phyloP scores from a whole-genome alignment of 139 green algal genomes.

The Picochlorum sp. region DNA sequence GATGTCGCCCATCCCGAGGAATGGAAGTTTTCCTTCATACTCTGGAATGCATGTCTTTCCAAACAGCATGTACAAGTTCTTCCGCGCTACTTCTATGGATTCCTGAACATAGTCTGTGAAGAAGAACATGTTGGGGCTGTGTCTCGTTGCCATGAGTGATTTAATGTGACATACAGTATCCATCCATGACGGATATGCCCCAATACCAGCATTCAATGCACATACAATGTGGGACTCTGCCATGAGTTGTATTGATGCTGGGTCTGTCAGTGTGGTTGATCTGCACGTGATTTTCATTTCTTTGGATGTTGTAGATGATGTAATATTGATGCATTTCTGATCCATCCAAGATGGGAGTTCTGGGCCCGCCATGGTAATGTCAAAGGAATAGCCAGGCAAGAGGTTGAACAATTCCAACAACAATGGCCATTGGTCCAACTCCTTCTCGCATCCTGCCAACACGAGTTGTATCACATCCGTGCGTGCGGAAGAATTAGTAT shows the following conservation, averaged over 20 bases:
- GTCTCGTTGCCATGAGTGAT: neutral
- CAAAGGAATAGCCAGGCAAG: neutral
- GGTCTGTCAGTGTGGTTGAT: too few relatives aligned
- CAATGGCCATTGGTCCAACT: neutral
- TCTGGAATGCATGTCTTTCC: neutral
- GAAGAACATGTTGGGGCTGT: neutral
- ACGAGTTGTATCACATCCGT: neutral
- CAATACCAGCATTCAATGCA: neutral
- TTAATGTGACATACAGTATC: neutral
- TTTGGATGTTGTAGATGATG: too few relatives aligned
- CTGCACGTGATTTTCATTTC: too few relatives aligned
- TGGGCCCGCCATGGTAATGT: neutral
- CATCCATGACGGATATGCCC: conserved; percentile 1
- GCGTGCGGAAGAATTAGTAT: too few relatives aligned
- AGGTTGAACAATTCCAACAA: neutral
- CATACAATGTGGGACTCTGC: neutral
- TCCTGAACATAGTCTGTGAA: conserved; percentile 4
- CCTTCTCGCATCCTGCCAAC: neutral
- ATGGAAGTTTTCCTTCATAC: too few relatives aligned
- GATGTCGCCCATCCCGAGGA: too few relatives aligned
- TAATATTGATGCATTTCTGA: neutral
- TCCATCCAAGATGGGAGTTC: neutral
- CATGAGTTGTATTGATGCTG: too few relatives aligned
- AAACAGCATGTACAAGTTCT: conserved; percentile 3
- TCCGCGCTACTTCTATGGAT: neutral